phyloP scores from a whole-genome alignment of 1,284 basidiomycete genomes.

The Apiotrichum sp. region DNA sequence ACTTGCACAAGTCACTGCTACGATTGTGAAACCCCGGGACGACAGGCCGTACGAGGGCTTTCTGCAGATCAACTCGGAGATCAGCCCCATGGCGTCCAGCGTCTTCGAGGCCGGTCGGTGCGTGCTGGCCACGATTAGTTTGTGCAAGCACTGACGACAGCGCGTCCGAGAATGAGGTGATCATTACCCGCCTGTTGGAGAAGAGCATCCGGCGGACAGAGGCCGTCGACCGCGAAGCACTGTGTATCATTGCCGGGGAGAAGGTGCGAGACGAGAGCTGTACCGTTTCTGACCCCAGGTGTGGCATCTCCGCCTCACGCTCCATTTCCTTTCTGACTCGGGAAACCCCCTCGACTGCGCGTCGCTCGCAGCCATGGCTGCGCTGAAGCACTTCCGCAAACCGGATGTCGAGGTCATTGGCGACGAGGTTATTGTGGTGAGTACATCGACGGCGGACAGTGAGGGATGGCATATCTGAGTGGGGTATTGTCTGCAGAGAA shows the following conservation, averaged over 20 bases:
- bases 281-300: slow-evolving; percentile 57
- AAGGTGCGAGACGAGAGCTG: slow-evolving; percentile 53
- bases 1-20: slow-evolving; percentile 76
- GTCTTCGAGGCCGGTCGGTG: slow-evolving; percentile 71
- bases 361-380: slow-evolving; percentile 80
- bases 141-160: no score
- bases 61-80: slow-evolving; percentile 81
- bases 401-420: slow-evolving; percentile 90
- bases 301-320: slow-evolving; percentile 81
- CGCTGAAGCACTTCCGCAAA: slow-evolving; percentile 81
- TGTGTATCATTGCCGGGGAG: slow-evolving; percentile 89
- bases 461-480: no score
- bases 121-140: no score
- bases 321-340: slow-evolving; percentile 83
- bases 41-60: slow-evolving; percentile 90
- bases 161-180: slow-evolving; percentile 85
- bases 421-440: slow-evolving; percentile 78
- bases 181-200: slow-evolving; percentile 84
- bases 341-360: slow-evolving; percentile 95
- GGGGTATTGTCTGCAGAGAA: no score
- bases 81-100: slow-evolving; percentile 87
- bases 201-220: slow-evolving; percentile 89
- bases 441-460: slow-evolving; percentile 32
- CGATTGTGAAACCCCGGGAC: slow-evolving; percentile 78
- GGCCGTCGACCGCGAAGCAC: slow-evolving; percentile 85